Evolutionary conservation across 192 early-diverging fungal species (phyloP), one percentile per base, ranked within the genome.

Genomic region (Backusella macrospora): DNA sequence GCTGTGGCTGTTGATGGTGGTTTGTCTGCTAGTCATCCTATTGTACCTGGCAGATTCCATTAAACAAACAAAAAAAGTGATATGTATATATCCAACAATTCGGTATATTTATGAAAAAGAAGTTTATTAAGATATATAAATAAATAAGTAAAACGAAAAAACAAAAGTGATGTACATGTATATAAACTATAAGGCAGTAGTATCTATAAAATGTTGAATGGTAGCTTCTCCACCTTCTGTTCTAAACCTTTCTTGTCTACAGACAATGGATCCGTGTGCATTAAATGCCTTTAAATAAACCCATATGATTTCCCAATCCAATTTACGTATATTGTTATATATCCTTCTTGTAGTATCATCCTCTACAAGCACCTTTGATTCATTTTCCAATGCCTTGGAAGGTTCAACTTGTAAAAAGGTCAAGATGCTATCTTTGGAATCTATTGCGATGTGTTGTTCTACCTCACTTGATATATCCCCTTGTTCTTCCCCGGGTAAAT

Each of bases 181-280:
- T 34, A 34, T 34, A 34, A 34, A 2, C 2, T 34, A 34, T 34
- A 34, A 34, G 2, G 29, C 29, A 34, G 67, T 68, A 26, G 73
- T 71, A 21, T 89, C 84, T 45, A 89, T 79, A 68, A 85, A 86
- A 75, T 89, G 86, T 37, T 83, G 75, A 10, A 89, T 76, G 21
- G 80, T 78, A 9, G 81, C 78, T 47, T 73, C 71, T 39, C 84
- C 86, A 0, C 72, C 78, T 10, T 73, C 68, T 59, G 75, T 52
- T n/a, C 37, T 46, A 62, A 79, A 79, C 15, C 74, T 66, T n/a
- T 81, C 81, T 43, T 84, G 75, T 23, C 87, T 77, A 6, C 84
- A 79, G 29, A 89, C 78, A 52, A 89, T 87, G 7, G 78, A 74
- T 4, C 80, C 87, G 62, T 89, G 87, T 21, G 87, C 78, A 68